Percentiles rank a stretch among this genome's conserved stretches.
Conservation (phyloP, 2,329 filamentous ascomycete species). For the Coniosporium tulheliwenetii region DNA sequence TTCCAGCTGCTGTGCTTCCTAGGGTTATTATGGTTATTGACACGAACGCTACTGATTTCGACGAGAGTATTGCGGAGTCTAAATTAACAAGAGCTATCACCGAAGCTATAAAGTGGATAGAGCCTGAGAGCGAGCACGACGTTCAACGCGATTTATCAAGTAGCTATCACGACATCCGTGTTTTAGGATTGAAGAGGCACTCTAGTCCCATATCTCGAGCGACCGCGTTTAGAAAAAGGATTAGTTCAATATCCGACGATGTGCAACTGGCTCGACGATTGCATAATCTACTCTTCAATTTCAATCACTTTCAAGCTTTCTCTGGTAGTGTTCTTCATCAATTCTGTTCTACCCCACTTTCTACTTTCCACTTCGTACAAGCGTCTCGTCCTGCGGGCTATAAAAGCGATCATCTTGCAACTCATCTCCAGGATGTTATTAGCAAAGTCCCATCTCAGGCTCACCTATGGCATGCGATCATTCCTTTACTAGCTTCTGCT, state of each 20-base stretch:
- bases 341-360: conserved; percentile 2
- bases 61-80: conserved; percentile 3
- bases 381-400: conserved; percentile 8
- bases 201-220: not conserved
- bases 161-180: conserved; percentile 5
- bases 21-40: conserved; percentile 11
- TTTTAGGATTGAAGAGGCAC: conserved; percentile 5
- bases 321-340: conserved; percentile 4
- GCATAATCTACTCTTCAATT: conserved; percentile 4
- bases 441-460: conserved; percentile 8
- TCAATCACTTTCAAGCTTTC: conserved; percentile 6
- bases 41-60: conserved; percentile 8
- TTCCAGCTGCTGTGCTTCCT: conserved; percentile 7
- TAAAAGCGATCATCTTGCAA: conserved; percentile 5
- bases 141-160: conserved; percentile 1
- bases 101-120: not conserved
- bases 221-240: conserved; percentile 2
- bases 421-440: conserved; percentile 10
- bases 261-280: conserved; percentile 1
- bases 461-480: conserved; percentile 9
- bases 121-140: not conserved
- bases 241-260: conserved; percentile 1
- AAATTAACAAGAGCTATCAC: conserved; percentile 5
- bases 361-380: conserved; percentile 7
- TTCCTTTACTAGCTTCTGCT: conserved; percentile 11